Percentiles rank a stretch among this genome's conserved stretches.
Evolutionary conservation across 2,329 filamentous ascomycete species (phyloP).

Genomic region (Setomelanomma holmii): DNA sequence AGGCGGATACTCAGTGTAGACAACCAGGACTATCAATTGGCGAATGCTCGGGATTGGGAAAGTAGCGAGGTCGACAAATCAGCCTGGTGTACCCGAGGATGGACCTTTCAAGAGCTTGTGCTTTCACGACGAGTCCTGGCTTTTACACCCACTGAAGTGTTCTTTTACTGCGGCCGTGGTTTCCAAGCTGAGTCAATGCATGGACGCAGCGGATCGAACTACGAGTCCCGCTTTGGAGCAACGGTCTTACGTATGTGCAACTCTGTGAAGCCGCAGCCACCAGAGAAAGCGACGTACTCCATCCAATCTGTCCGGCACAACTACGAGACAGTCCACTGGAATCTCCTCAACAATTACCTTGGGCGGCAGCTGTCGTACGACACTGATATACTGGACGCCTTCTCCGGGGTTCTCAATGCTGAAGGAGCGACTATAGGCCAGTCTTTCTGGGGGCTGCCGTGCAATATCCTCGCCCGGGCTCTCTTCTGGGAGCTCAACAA

Average conservation of each 20-base stretch:
- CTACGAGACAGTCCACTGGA: not conserved
- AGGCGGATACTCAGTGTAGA: not conserved
- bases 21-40: not conserved
- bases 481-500: not conserved
- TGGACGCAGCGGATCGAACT: not conserved
- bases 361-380: not conserved
- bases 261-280: not conserved
- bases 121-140: not conserved
- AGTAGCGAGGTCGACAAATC: not conserved
- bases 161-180: not conserved
- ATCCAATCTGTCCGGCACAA: not conserved
- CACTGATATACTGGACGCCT: not conserved
- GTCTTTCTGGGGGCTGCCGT: not conserved
- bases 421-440: not conserved
- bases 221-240: not conserved
- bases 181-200: not conserved
- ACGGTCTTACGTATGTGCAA: not conserved
- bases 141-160: not conserved
- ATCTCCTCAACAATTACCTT: not conserved
- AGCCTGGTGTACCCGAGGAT: not conserved
- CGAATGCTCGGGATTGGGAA: not conserved
- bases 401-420: not conserved
- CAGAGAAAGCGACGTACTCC: not conserved
- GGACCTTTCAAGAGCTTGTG: not conserved
- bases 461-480: not conserved